Percentiles rank a stretch among this genome's conserved stretches.
Evolutionary conservation across 257 asterid species (phyloP).

Genomic region (Echites panduratus): DNA sequence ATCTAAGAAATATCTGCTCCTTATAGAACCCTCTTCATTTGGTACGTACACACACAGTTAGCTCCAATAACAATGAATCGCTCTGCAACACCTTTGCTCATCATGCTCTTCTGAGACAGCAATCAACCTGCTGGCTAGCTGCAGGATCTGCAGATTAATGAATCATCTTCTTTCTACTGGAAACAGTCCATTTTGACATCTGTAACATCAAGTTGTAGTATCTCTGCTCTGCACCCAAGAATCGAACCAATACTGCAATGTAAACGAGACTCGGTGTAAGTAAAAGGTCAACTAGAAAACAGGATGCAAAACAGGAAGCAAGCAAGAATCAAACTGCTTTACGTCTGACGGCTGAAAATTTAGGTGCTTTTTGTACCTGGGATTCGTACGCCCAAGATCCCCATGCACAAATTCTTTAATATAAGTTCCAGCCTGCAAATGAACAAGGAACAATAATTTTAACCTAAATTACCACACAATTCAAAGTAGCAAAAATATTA

Average conservation of each 20-base stretch:
- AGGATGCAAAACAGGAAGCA: too few relatives aligned
- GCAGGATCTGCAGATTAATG: background rate
- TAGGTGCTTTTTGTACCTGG: conserved; percentile 48
- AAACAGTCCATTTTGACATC: conserved; percentile 98
- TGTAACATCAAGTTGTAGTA: conserved; percentile 89
- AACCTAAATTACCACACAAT: conserved; percentile 2
- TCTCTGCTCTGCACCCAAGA: conserved; percentile 91
- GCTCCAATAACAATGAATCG: background rate
- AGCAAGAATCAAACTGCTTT: background rate
- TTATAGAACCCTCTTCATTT: background rate
- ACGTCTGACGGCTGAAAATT: background rate
- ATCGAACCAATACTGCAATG: conserved; percentile 79
- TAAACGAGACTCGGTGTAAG: conserved; percentile 2
- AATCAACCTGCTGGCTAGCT: background rate
- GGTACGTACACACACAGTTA: background rate
- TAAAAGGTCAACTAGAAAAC: background rate
- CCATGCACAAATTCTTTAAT: conserved; percentile 97
- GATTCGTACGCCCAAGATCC: conserved; percentile 91
- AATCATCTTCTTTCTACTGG: conserved; percentile 17
- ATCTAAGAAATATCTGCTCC: background rate
- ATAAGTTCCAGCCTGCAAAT: conserved; percentile 89
- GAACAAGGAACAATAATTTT: background rate
- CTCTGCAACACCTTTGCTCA: background rate
- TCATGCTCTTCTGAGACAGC: background rate
- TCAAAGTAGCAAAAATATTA: background rate